phyloP scores from a whole-genome alignment of 306 rosid genomes.

The Citrullus amarus region DNA sequence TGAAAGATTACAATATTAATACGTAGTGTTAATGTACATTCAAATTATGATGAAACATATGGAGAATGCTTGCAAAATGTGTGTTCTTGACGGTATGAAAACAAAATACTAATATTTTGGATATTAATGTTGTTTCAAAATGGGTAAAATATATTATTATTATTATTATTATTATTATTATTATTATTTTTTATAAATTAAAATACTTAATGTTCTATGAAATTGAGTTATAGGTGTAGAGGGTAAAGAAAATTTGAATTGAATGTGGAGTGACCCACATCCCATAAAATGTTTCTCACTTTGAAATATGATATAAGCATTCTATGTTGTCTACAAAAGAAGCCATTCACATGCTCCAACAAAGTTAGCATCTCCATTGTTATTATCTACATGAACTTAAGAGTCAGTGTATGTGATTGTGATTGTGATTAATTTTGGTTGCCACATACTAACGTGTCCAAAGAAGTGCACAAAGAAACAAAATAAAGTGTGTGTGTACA shows the following conservation, averaged over 20 bases:
- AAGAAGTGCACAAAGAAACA: background rate
- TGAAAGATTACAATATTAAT: too few relatives aligned
- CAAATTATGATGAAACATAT: too few relatives aligned
- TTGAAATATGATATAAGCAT: background rate
- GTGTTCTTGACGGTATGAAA: too few relatives aligned
- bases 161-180: too few relatives aligned
- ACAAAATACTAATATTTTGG: too few relatives aligned
- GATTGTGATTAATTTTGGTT: background rate
- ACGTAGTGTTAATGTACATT: too few relatives aligned
- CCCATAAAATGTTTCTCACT: background rate
- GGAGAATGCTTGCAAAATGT: too few relatives aligned
- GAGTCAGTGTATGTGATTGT: background rate
- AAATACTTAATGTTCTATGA: too few relatives aligned
- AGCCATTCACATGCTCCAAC: slow-evolving; percentile 8
- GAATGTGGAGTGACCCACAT: slow-evolving; percentile 1
- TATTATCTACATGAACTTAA: background rate
- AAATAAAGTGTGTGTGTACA: background rate
- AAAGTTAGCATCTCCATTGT: background rate
- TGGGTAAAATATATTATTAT: too few relatives aligned
- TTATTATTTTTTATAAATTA: too few relatives aligned
- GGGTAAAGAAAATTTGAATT: background rate
- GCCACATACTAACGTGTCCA: background rate
- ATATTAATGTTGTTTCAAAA: too few relatives aligned
- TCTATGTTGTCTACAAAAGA: background rate
- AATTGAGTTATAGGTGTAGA: too few relatives aligned